phyloP scores from a whole-genome alignment of 768 basidiomycete species.

The Russula sp. region DNA sequence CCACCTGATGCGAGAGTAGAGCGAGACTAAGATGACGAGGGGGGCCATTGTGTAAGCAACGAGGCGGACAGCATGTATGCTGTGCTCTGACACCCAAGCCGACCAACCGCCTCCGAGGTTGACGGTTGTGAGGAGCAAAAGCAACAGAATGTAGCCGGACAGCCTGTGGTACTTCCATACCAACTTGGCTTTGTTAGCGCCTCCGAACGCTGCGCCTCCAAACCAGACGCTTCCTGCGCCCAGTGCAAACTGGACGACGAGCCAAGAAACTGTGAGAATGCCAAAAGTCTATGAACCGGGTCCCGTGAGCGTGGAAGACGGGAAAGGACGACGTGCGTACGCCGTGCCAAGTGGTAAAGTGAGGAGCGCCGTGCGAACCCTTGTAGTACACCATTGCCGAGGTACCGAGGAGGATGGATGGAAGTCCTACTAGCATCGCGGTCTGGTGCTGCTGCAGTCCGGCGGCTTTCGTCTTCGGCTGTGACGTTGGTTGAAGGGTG shows the following conservation, averaged over 20 bases:
- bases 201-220: conserved; percentile 62
- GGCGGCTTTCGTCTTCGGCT: conserved; percentile 56
- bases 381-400: conserved; percentile 63
- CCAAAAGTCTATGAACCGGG: conserved; percentile 49
- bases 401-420: conserved; percentile 53
- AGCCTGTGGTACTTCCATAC: conserved; percentile 83
- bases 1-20: conserved; percentile 27
- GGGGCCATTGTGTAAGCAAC: conserved; percentile 26
- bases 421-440: conserved; percentile 52
- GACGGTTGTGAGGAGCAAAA: conserved; percentile 52
- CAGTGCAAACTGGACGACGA: conserved; percentile 51
- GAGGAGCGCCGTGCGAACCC: conserved; percentile 39
- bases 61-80: conserved; percentile 28
- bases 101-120: conserved; percentile 72
- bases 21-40: conserved; percentile 30
- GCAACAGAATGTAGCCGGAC: conserved; percentile 69
- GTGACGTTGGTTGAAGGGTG: conserved; percentile 69
- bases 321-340: conserved; percentile 36
- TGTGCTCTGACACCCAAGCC: conserved; percentile 44
- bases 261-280: conserved; percentile 53
- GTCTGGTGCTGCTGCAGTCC: conserved; percentile 68
- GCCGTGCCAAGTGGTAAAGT: conserved; percentile 73
- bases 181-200: conserved; percentile 60
- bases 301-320: neutral
- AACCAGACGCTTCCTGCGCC: conserved; percentile 80